phyloP scores from a whole-genome alignment of 139 green algal species.

The Auxenochlorella protothecoides region DNA sequence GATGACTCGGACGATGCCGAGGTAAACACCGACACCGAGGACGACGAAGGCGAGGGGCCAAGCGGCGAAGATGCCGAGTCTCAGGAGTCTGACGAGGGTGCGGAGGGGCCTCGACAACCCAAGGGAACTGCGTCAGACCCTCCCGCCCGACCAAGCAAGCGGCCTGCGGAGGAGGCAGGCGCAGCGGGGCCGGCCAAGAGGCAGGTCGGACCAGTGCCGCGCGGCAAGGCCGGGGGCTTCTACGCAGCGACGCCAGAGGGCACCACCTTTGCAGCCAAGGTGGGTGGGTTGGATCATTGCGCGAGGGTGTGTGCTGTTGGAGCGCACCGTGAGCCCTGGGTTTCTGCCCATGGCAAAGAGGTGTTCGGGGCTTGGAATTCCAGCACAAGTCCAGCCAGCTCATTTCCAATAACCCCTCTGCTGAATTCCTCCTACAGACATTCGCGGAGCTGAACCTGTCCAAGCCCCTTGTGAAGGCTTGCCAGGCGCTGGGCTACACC shows the following conservation, averaged over 20 bases:
- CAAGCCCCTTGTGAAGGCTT: constrained; percentile 71
- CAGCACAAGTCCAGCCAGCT: not conserved
- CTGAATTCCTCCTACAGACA: not conserved
- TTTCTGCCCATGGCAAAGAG: too few species aligned
- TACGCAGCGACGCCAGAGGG: constrained; percentile 47
- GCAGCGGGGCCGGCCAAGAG: not conserved
- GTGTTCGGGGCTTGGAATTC: not conserved
- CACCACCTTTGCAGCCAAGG: constrained; percentile 47
- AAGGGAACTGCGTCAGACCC: not conserved
- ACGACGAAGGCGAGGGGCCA: constrained; percentile 10
- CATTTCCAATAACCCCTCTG: not conserved
- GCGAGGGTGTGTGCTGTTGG: too few species aligned
- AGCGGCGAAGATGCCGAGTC: constrained; percentile 14
- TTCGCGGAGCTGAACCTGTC: constrained; percentile 88
- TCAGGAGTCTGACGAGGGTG: constrained; percentile 9
- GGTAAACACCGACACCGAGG: constrained; percentile 6
- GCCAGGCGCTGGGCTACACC: constrained; percentile 78
- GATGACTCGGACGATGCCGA: too few species aligned
- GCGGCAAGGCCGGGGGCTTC: constrained; percentile 22
- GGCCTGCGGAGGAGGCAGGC: not conserved
- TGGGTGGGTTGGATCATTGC: not conserved
- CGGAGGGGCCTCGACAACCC: not conserved
- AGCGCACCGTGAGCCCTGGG: too few species aligned
- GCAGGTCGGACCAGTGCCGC: not conserved
- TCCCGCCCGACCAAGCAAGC: too few species aligned